Conservation (phyloP, 805 yeast genomes). For the Metschnikowia drakensbergensis region DNA sequence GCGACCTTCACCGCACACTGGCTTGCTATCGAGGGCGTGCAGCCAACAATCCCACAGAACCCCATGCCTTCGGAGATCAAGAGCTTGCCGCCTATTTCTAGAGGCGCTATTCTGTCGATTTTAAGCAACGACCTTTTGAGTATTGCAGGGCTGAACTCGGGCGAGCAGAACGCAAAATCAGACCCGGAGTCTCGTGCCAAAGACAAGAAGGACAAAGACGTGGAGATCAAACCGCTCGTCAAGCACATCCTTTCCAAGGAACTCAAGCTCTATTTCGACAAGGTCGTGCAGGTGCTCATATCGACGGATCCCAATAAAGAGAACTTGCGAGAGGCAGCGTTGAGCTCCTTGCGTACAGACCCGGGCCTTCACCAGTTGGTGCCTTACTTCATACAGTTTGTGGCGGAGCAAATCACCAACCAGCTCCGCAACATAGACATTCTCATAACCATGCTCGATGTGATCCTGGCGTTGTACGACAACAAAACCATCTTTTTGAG, state of each 20-base stretch:
- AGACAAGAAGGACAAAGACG: constrained; percentile 41
- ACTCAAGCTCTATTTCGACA: constrained; percentile 87
- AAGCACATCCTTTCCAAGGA: constrained; percentile 94
- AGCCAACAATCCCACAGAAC: constrained; percentile 95
- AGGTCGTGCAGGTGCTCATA: constrained; percentile 74
- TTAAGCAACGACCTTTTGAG: constrained; percentile 38
- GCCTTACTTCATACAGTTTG: constrained; percentile 93
- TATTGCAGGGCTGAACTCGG: constrained; percentile 13
- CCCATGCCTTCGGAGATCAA: constrained; percentile 80
- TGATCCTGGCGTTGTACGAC: constrained; percentile 75
- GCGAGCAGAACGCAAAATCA: constrained; percentile 25
- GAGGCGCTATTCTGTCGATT: constrained; percentile 71
- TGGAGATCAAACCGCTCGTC: constrained; percentile 79
- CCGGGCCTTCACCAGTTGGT: constrained; percentile 96
- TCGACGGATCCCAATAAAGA: constrained; percentile 54
- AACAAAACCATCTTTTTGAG: constrained; percentile 86
- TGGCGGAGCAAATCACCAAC: constrained; percentile 91
- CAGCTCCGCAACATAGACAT: constrained; percentile 70
- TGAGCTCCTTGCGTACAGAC: constrained; percentile 79
- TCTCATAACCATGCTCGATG: constrained; percentile 81
- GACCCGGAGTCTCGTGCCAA: constrained; percentile 14
- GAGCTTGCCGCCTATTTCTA: constrained; percentile 66
- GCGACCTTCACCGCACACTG: constrained; percentile 94
- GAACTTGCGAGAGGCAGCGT: constrained; percentile 69
- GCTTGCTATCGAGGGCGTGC: constrained; percentile 98